Conservation (phyloP, 371 early-diverging fungal species). For the Mucor indicus region DNA sequence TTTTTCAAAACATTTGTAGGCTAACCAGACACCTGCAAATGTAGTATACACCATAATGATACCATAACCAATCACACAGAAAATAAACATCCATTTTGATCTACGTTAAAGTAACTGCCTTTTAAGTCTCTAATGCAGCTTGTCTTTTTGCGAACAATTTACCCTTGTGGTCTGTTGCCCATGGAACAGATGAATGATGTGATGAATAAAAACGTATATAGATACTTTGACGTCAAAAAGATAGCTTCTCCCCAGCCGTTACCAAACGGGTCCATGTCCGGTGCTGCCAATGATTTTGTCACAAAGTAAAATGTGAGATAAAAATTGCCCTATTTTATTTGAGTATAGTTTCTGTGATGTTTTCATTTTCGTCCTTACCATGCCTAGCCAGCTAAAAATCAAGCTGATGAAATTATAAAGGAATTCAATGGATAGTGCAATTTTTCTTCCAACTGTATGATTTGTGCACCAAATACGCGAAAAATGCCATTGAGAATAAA, state of each 20-base stretch:
- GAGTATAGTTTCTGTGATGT: neutral
- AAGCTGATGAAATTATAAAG: conserved; percentile 72
- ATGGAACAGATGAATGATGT: conserved; percentile 82
- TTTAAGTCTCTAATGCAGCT: conserved; percentile 19
- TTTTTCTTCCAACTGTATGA: conserved; percentile 64
- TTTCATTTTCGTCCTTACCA: conserved; percentile 55
- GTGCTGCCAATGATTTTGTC: conserved; percentile 53
- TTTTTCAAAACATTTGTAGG: conserved; percentile 33
- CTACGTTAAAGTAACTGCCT: conserved; percentile 21
- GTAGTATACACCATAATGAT: conserved; percentile 56
- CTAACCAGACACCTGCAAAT: conserved; percentile 51
- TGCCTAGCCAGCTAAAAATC: conserved; percentile 77
- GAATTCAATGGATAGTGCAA: conserved; percentile 65
- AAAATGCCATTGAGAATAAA: conserved; percentile 77
- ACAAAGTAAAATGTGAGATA: conserved; percentile 87
- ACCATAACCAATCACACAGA: conserved; percentile 52
- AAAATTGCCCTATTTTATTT: conserved; percentile 69
- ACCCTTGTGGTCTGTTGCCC: conserved; percentile 93
- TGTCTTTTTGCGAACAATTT: conserved; percentile 30
- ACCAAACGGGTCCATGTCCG: conserved; percentile 65
- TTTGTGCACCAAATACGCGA: conserved; percentile 72
- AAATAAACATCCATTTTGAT: conserved; percentile 51
- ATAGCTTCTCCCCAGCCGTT: conserved; percentile 59
- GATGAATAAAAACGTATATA: conserved; percentile 76
- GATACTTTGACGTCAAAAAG: conserved; percentile 60